These are phyloP conservation scores for Coemansia umbellata DNA, from an alignment of 192 early-diverging fungal genomes.

Conservation along the genomic window DNA sequence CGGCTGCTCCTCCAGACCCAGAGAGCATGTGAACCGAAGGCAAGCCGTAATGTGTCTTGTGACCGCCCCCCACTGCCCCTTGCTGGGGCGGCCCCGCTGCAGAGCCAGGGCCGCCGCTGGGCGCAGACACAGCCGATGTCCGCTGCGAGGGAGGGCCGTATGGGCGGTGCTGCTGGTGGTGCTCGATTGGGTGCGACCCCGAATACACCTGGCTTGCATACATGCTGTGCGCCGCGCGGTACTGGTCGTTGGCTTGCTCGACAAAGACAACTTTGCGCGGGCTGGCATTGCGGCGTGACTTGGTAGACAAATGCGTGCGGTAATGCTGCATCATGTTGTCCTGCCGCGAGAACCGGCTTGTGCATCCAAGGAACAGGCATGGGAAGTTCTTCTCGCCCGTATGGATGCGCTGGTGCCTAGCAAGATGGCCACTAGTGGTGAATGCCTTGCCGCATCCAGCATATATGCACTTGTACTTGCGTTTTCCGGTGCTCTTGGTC, in stretches of 20 bases:
- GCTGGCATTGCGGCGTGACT: slow-evolving; percentile 54
- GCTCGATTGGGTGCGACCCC: slow-evolving; percentile 32
- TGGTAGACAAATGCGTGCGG: slow-evolving; percentile 70
- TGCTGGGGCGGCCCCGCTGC: slow-evolving; percentile 9
- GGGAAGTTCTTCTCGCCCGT: slow-evolving; percentile 77
- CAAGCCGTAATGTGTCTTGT: slow-evolving; percentile 23
- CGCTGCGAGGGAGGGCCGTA: slow-evolving; percentile 12
- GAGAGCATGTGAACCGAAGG: slow-evolving; percentile 28
- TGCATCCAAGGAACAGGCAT: slow-evolving; percentile 67
- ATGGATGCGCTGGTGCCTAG: slow-evolving; percentile 77
- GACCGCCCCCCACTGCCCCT: slow-evolving; percentile 3
- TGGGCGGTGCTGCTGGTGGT: slow-evolving; percentile 28
- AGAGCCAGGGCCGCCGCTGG: slow-evolving; percentile 1
- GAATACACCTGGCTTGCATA: slow-evolving; percentile 33
- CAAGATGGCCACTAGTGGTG: slow-evolving; percentile 82
- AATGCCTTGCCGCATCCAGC: slow-evolving; percentile 71
- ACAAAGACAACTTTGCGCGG: slow-evolving; percentile 45
- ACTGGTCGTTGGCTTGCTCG: slow-evolving; percentile 20
- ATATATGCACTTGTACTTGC: slow-evolving; percentile 67
- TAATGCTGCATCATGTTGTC: slow-evolving; percentile 88
- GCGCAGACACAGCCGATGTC: slow-evolving; percentile 1
- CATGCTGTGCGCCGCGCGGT: slow-evolving; percentile 21
- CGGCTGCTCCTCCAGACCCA: slow-evolving; percentile 2
- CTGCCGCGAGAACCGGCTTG: slow-evolving; percentile 68
- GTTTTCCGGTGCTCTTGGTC: slow-evolving; percentile 49